Evolutionary conservation across 1,284 basidiomycete genomes (phyloP), one percentile per base, ranked within the genome.

Genomic region (Prillingera fragicola): DNA sequence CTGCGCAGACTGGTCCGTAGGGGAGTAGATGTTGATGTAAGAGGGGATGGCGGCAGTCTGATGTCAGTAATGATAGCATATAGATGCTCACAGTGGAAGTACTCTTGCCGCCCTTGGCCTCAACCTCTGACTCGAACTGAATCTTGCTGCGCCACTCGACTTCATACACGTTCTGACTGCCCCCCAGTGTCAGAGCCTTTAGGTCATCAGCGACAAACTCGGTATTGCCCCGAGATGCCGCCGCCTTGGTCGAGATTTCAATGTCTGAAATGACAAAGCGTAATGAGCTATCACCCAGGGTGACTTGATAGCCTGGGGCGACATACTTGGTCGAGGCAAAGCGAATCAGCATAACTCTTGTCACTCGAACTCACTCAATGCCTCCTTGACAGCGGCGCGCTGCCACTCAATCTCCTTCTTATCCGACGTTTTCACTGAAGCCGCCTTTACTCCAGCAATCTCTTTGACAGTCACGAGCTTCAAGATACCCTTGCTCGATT

Each of bases 291-390:
- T 84, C 87, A 14, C 67, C 62, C 23, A 87, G 72, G 51, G 82
- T 76, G 41, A 88, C 54, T 4, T 76, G 73, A 63, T 85, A 84
- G 4, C 75, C 75, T 14, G 73, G 62, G 8, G 81, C 78, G 45
- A 90, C 67, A 60, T 83, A 86, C 62, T 82, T 84, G 17, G 85
- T 71, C 57, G 85, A 83, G 29, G 86, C 19, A 1, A 22, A 21
- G 19, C 0, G 17, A 38, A 27, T 36, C 38, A 25, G 41, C 8
- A 21, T 22, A n/a, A n/a, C n/a, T n/a, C n/a, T n/a, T n/a, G n/a
- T n/a, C n/a, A n/a, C n/a, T n/a, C n/a, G 22, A 33, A 57, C 61
- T 58, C 52, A 71, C 68, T 38, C 0, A 75, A 54, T 0, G 59
- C 50, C 54, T 75, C 72, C 48, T 74, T 74, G 26, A 70, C 54